Base-by-base conservation (phyloP, 768 basidiomycete genomes). In the Harrya chromipes region DNA sequence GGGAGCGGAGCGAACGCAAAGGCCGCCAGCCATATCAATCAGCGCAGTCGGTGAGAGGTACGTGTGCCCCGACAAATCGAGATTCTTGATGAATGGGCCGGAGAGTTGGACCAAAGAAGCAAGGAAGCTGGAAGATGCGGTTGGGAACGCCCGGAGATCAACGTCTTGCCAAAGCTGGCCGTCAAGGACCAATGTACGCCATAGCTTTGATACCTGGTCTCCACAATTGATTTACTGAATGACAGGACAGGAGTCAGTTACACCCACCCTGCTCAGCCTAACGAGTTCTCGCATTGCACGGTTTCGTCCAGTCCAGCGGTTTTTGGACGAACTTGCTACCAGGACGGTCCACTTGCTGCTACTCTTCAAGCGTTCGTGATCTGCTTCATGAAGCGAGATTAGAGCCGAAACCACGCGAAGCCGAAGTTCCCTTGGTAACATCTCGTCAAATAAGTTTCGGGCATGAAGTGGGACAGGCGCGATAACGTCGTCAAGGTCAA, bases 121-220 rank as follows among this genome's bases (percentile, higher is more conserved):
- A 34, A 92, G 62, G 43, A 83, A 68, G 20, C 69, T 62, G 40
- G 73, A 59, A 12, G 84, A 75, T 7, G 85, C 62, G 33, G 74
- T 71, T 13, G 87, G 81, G 63, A 89, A 87, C 1, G 82, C 67
- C 17, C 66, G 75, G 29, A 92, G 72, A 62, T 88, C 77, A 29
- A 90, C 72, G 48, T 77, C 62, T 38, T 69, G 60, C 93, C 93
- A 94, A n/a, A 94, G 75, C 60, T 92, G 88, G 13, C 92, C 92
- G 64, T 95, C 93, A 57, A 85, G 82, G 21, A 84, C 82, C 34
- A 94, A 78, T 3, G 71, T 64, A 45, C 79, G 82, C 91, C 92
- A 95, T 10, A 74, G 60, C 62, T 80, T 86, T 24, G 86, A 93
- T 11, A 91, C 86, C 88, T 92, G 54, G 58, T 16, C 33, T 38